Percentiles rank a stretch among this genome's conserved stretches.
Conservation (phyloP, 495 filamentous ascomycete genomes). For the Jackrogersella minutella region DNA sequence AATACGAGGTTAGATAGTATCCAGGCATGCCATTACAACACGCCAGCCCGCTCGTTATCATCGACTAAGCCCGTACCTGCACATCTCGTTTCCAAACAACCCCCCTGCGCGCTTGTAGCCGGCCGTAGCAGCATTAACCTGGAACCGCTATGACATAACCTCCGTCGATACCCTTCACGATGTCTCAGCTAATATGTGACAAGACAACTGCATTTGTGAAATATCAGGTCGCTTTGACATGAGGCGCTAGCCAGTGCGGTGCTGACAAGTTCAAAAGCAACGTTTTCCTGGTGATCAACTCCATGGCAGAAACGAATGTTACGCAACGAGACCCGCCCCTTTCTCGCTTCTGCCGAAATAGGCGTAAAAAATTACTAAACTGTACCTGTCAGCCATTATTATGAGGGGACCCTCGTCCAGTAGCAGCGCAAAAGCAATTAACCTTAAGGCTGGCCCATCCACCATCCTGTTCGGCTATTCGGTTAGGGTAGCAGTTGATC, state of each 20-base stretch:
- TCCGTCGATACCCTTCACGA: constrained; percentile 16
- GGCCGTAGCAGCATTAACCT: constrained; percentile 10
- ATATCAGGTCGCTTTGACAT: constrained; percentile 27
- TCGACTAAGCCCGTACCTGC: constrained; percentile 19
- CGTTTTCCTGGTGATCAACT: constrained; percentile 31
- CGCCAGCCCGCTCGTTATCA: constrained; percentile 19
- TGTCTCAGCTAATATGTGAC: constrained; percentile 28
- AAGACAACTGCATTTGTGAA: constrained; percentile 16
- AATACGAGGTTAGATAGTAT: constrained; percentile 19
- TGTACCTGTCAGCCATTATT: constrained; percentile 12
- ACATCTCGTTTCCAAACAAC: constrained; percentile 7
- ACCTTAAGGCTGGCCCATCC: constrained; percentile 37
- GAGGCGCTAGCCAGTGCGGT: constrained; percentile 34
- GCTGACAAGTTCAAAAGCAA: constrained; percentile 42
- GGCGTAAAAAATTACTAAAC: constrained; percentile 33
- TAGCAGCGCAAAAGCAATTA: constrained; percentile 20
- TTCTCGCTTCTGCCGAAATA: constrained; percentile 40
- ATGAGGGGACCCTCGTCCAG: constrained; percentile 7
- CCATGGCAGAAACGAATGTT: constrained; percentile 29
- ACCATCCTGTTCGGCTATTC: constrained; percentile 36
- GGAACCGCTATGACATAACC: constrained; percentile 1
- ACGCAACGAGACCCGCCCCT: constrained; percentile 26
- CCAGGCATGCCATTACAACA: constrained; percentile 19
- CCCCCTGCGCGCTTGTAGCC: constrained; percentile 12
- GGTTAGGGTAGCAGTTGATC: constrained; percentile 35